A percentile compares a stretch with the other conserved stretches of the same genome.
These are phyloP conservation scores for Lathyrus aphaca DNA, from an alignment of 306 rosid species.

Conservation along the genomic window DNA sequence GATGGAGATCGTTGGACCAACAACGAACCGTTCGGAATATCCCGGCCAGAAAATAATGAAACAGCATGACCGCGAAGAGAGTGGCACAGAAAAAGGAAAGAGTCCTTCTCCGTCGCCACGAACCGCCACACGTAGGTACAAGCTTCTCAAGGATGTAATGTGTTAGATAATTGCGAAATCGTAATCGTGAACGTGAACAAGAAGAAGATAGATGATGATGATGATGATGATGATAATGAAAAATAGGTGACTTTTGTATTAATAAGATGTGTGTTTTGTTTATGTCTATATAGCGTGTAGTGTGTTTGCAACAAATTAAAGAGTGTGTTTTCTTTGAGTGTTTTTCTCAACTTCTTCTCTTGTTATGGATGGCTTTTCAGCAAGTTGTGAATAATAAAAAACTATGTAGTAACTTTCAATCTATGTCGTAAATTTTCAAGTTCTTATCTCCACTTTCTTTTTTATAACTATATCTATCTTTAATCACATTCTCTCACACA, in stretches of 20 bases:
- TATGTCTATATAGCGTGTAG: constrained; percentile 45
- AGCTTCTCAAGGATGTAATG: constrained; percentile 99
- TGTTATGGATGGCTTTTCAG: constrained; percentile 37
- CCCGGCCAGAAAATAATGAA: constrained; percentile 67
- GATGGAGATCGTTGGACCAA: constrained; percentile 34
- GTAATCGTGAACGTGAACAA: background rate
- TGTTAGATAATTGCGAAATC: constrained; percentile 44
- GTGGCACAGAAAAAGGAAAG: constrained; percentile 57
- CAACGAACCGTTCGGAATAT: constrained; percentile 64
- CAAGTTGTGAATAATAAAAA: constrained; percentile 68
- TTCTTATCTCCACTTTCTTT: constrained; percentile 33
- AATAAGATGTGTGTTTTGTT: constrained; percentile 28
- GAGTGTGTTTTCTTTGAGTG: constrained; percentile 41
- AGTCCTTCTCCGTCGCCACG: constrained; percentile 72
- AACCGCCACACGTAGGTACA: constrained; percentile 88
- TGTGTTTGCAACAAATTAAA: constrained; percentile 37
- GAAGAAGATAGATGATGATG: constrained; percentile 1
- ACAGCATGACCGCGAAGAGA: constrained; percentile 61
- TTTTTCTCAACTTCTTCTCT: constrained; percentile 12
- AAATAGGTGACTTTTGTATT: constrained; percentile 36
- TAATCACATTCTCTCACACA: constrained; percentile 1
- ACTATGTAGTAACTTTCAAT: constrained; percentile 39
- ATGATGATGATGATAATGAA: background rate
- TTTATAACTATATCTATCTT: background rate
- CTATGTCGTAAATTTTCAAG: constrained; percentile 44